These are phyloP conservation scores for Cynara cardunculus DNA, from an alignment of 129 eudicot species.

Conservation along the genomic window DNA sequence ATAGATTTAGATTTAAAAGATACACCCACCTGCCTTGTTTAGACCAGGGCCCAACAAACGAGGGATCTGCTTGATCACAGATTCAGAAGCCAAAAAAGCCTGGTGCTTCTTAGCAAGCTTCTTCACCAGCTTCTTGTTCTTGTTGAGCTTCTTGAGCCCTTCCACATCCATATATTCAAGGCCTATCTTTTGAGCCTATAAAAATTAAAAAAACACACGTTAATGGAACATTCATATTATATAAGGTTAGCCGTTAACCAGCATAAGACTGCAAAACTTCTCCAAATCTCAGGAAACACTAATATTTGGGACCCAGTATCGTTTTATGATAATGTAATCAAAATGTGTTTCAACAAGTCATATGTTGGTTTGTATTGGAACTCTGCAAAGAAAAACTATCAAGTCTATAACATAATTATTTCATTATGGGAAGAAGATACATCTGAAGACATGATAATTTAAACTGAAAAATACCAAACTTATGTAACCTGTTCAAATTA, in stretches of 20 bases:
- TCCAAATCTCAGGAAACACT: neutral
- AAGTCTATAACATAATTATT: too few relatives aligned
- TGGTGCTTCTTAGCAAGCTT: slow-evolving; percentile 58
- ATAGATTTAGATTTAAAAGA: neutral
- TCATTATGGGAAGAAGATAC: neutral
- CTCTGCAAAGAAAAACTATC: neutral
- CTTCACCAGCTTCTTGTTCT: slow-evolving; percentile 56
- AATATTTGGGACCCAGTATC: neutral
- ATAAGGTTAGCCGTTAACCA: too few relatives aligned
- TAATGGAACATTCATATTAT: neutral
- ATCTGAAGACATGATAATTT: neutral
- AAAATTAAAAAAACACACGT: neutral
- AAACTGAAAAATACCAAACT: neutral
- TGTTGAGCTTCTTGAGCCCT: slow-evolving; percentile 48
- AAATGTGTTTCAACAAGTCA: neutral
- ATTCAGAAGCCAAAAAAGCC: slow-evolving; percentile 54
- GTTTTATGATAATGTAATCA: neutral
- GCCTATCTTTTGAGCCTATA: slow-evolving; percentile 52
- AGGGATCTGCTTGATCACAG: slow-evolving; percentile 59
- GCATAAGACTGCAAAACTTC: neutral
- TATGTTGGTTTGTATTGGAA: neutral
- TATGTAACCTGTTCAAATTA: neutral
- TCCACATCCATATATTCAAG: slow-evolving; percentile 56
- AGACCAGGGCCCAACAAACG: slow-evolving; percentile 57
- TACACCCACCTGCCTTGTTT: slow-evolving; percentile 49